phyloP scores from a whole-genome alignment of 441 rosid genomes.

The Brassica hybrid region DNA sequence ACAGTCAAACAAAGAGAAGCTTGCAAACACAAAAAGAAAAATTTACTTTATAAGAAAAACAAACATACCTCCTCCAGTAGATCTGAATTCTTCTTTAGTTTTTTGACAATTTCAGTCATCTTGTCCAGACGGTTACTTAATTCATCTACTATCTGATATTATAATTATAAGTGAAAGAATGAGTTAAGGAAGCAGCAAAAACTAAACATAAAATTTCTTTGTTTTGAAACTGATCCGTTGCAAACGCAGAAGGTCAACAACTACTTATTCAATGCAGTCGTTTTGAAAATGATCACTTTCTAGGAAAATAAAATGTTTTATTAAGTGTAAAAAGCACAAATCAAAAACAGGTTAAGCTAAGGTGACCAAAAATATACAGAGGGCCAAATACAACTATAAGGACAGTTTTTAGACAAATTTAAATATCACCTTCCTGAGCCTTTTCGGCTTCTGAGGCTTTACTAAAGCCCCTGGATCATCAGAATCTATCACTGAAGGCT shows the following conservation, averaged over 20 bases:
- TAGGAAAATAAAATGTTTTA: no score
- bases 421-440: neutral
- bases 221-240: neutral
- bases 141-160: neutral
- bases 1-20: no score
- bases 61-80: neutral
- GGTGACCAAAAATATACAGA: no score
- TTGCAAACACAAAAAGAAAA: neutral
- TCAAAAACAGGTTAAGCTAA: no score
- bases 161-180: neutral
- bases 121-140: neutral
- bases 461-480: neutral
- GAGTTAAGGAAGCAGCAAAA: neutral
- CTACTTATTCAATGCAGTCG: no score
- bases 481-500: neutral
- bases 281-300: no score
- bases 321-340: no score
- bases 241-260: no score
- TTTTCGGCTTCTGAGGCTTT: no score
- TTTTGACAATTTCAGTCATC: neutral
- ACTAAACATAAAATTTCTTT: neutral
- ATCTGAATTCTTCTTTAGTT: neutral
- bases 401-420: no score
- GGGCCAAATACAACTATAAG: no score
- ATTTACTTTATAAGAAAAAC: neutral